These are phyloP conservation scores for Exophiala mesophila DNA, from an alignment of 2,329 filamentous ascomycete genomes.

Conservation along the genomic window DNA sequence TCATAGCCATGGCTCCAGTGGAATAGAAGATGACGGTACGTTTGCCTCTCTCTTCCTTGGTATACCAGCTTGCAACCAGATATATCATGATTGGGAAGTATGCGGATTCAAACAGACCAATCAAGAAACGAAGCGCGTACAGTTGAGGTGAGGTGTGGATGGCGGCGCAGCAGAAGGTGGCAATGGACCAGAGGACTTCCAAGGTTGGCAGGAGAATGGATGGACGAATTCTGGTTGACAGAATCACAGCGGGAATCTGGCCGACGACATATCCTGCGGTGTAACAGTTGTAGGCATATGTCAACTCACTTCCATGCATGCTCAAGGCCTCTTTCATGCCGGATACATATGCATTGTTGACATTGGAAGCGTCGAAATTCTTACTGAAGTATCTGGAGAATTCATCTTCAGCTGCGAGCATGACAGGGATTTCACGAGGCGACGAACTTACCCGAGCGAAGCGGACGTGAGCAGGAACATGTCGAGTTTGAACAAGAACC, in stretches of 20 bases:
- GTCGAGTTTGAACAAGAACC: constrained; percentile 31
- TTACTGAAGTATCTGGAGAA: constrained; percentile 27
- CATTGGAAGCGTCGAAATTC: constrained; percentile 22
- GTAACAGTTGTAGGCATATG: constrained; percentile 29
- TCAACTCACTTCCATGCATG: constrained; percentile 48
- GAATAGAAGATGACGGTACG: constrained; percentile 35
- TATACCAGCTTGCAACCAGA: constrained; percentile 24
- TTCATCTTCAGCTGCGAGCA: too few relatives aligned
- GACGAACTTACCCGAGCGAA: constrained; percentile 25
- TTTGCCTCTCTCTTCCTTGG: constrained; percentile 31
- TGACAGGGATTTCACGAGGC: too few relatives aligned
- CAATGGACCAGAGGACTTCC: constrained; percentile 30
- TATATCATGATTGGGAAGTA: constrained; percentile 31
- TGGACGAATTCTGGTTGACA: constrained; percentile 30
- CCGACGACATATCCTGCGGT: constrained; percentile 55
- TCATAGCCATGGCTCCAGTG: constrained; percentile 34
- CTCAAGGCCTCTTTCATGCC: constrained; percentile 45
- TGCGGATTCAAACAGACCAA: constrained; percentile 25
- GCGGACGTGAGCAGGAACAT: constrained; percentile 29
- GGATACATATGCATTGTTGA: constrained; percentile 27
- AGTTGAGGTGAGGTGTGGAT: constrained; percentile 30
- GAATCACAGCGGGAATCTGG: constrained; percentile 36
- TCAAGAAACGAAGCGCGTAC: constrained; percentile 12
- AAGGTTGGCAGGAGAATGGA: constrained; percentile 29
- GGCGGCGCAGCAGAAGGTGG: constrained; percentile 28